phyloP scores from a whole-genome alignment of 1,284 basidiomycete genomes.

The Cystobasidium pallidum region DNA sequence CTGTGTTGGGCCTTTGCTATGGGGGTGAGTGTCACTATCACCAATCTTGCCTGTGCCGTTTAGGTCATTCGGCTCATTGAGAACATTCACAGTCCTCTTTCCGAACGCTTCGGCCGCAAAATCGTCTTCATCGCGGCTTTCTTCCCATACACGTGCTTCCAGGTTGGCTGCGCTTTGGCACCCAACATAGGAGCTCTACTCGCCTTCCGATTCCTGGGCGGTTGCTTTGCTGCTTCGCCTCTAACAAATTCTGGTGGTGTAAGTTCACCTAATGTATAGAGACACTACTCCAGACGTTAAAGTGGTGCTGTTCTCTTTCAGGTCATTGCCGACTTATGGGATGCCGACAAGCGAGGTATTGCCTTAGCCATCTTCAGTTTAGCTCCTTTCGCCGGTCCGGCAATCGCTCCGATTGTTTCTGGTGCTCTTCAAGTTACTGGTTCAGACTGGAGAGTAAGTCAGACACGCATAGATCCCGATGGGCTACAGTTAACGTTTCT shows the following conservation, averaged over 20 bases:
- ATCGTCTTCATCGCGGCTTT: slow-evolving; percentile 71
- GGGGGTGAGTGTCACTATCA: slow-evolving; percentile 21
- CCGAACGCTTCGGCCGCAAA: slow-evolving; percentile 63
- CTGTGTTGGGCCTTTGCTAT: slow-evolving; percentile 48
- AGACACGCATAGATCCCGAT: background rate
- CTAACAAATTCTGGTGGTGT: slow-evolving; percentile 51
- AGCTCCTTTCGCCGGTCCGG: slow-evolving; percentile 64
- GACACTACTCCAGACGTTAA: too few species aligned
- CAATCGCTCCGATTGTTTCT: slow-evolving; percentile 67
- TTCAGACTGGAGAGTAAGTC: slow-evolving; percentile 60
- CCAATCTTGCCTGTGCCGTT: too few species aligned
- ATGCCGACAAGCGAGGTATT: slow-evolving; percentile 67
- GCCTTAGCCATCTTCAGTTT: slow-evolving; percentile 71
- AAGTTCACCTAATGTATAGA: too few species aligned
- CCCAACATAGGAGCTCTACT: slow-evolving; percentile 67
- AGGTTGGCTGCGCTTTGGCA: slow-evolving; percentile 68
- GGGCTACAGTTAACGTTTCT: background rate
- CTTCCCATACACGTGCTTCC: slow-evolving; percentile 68
- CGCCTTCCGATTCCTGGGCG: slow-evolving; percentile 70
- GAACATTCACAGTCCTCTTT: slow-evolving; percentile 57
- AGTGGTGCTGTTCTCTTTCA: too few species aligned
- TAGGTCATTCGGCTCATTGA: background rate
- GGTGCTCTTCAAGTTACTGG: slow-evolving; percentile 63
- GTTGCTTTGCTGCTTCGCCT: slow-evolving; percentile 62
- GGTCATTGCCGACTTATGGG: slow-evolving; percentile 61